Evolutionary conservation across 495 filamentous ascomycete species (phyloP).

Genomic region (Podospora sp.): DNA sequence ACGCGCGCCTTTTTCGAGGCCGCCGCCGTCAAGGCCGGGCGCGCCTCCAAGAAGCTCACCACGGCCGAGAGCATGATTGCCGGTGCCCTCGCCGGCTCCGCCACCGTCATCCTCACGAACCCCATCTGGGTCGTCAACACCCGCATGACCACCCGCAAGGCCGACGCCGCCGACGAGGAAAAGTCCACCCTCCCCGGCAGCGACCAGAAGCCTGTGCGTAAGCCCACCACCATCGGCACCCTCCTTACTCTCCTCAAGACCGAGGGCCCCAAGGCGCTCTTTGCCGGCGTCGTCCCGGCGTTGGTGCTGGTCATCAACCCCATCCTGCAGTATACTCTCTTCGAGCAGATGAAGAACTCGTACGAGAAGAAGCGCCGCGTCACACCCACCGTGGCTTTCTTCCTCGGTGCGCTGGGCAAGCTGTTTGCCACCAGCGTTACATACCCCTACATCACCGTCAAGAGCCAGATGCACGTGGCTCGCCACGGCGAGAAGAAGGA

Average conservation of each 20-base stretch:
- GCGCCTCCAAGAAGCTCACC: constrained; percentile 79
- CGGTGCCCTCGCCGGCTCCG: constrained; percentile 90
- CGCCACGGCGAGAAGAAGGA: constrained; percentile 63
- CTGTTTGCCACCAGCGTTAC: constrained; percentile 90
- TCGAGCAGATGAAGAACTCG: constrained; percentile 87
- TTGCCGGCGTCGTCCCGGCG: constrained; percentile 90
- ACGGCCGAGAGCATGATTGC: constrained; percentile 91
- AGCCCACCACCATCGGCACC: constrained; percentile 67
- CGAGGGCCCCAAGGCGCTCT: constrained; percentile 82
- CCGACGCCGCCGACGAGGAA: constrained; percentile 48
- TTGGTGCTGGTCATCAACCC: constrained; percentile 95
- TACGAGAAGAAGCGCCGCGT: constrained; percentile 58
- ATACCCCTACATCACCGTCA: constrained; percentile 98
- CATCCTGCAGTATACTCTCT: constrained; percentile 97
- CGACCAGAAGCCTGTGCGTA: constrained; percentile 47
- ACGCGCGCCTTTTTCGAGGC: constrained; percentile 86
- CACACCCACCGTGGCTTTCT: constrained; percentile 84
- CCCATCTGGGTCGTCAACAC: constrained; percentile 99
- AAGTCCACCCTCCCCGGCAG: constrained; percentile 38
- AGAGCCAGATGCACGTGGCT: constrained; percentile 94
- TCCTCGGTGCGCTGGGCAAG: constrained; percentile 91
- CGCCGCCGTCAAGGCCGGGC: constrained; percentile 73
- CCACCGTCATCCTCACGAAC: constrained; percentile 93
- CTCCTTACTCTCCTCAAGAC: constrained; percentile 72
- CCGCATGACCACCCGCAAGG: constrained; percentile 88